phyloP scores from a whole-genome alignment of 2,329 filamentous ascomycete genomes.

The Ophidiomyces ophidiicola region DNA sequence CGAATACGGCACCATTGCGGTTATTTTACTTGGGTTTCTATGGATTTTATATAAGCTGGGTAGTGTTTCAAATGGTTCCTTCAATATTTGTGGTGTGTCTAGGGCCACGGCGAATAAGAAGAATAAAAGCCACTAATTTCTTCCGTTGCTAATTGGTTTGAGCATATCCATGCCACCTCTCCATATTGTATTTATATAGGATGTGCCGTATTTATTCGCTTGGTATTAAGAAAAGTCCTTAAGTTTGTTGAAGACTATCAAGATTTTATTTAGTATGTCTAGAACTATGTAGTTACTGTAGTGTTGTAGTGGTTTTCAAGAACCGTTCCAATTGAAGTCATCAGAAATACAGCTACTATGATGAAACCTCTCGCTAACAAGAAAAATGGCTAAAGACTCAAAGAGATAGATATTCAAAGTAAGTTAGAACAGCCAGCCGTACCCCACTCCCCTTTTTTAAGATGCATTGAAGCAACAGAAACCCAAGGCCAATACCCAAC shows the following conservation, averaged over 20 bases:
- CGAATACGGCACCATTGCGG: conserved; percentile 45
- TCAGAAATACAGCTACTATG: conserved; percentile 5
- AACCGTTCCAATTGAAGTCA: not conserved
- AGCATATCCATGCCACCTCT: no score
- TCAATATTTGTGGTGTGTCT: no score
- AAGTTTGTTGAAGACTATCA: no score
- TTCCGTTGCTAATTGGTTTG: no score
- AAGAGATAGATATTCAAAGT: not conserved
- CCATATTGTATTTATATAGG: no score
- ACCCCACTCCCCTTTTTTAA: conserved; percentile 1
- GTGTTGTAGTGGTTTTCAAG: no score
- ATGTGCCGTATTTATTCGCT: no score
- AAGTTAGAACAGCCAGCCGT: not conserved
- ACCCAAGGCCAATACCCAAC: not conserved
- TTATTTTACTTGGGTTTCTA: conserved; percentile 52
- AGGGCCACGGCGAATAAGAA: not conserved
- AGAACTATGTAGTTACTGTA: no score
- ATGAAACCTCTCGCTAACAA: not conserved
- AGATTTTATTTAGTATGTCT: no score
- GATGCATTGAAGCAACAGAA: not conserved
- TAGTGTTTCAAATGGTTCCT: conserved; percentile 20
- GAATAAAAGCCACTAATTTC: conserved; percentile 6
- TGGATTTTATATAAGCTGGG: conserved; percentile 55
- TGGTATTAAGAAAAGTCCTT: no score
- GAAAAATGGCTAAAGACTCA: not conserved